Evolutionary conservation across 2,329 filamentous ascomycete genomes (phyloP), one percentile per base, ranked within the genome.

Genomic region (Exserohilum turcica): DNA sequence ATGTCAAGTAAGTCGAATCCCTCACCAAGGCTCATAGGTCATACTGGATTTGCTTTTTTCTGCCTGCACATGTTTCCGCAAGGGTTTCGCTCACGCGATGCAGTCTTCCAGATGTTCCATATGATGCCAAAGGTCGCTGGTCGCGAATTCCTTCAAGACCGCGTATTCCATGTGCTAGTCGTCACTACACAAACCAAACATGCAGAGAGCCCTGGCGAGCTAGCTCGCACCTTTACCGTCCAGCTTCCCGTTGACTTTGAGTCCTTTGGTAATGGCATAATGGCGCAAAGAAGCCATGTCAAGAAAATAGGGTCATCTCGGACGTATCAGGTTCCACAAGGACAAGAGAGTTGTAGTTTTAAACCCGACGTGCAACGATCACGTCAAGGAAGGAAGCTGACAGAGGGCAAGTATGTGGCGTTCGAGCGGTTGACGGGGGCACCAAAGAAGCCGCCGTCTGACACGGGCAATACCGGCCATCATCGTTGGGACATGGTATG

Each of bases 401-500:
- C 86, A 6, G 72, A 82, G 27, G 89, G 83, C 3, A 77, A 78
- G 8, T 91, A 91, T 64, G 83, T 80, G 24, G 87, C 84, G 58
- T 78, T 91, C 1, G 89, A 92, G 46, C 57, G 61, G 31, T 40
- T 67, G 9, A 52, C 45, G 28, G 39, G 57, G 31, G 57, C 56
- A 31, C 18, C 48, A 27, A 33, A 13, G n/a, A 32, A 6, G 18
- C 8, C 28, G 16, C 40, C 28, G 18, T 18, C 37, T 12, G 12
- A 32, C 12, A 15, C 21, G 7, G 31, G 43, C 21, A 16, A 16
- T 7, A 37, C 19, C 18, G 16, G 54, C 21, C 16, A 43, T 19
- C 64, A 65, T 43, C 86, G 88, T 72, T 94, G 90, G 90, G 78
- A 87, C 52, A 92, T 93, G 88, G 51, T 49, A 48, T 5, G 38